These are phyloP conservation scores for Ceratobasidium sp. DNA, from an alignment of 1,284 basidiomycete species.

Conservation along the genomic window DNA sequence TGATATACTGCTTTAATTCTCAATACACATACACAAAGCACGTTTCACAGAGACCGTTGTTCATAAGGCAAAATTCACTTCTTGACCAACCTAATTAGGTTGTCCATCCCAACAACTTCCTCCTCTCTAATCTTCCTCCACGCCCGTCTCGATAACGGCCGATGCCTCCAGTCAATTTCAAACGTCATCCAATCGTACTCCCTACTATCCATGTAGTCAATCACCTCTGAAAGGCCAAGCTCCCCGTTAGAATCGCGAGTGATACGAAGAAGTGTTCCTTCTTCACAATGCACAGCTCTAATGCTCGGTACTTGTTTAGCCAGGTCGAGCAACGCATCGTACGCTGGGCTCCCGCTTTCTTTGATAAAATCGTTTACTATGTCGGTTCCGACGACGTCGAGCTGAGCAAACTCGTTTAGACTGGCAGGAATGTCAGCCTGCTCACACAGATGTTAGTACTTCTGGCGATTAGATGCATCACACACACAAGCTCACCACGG, in stretches of 20 bases:
- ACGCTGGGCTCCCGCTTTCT: neutral
- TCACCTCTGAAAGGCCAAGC: neutral
- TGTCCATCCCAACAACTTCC: neutral
- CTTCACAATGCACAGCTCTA: neutral
- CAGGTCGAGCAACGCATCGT: neutral
- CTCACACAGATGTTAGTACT: neutral
- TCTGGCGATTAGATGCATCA: neutral
- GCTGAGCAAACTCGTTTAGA: slow-evolving; percentile 8
- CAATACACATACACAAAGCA: too few relatives aligned
- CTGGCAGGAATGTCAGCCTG: slow-evolving; percentile 17
- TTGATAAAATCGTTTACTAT: slow-evolving; percentile 3
- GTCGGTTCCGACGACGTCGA: slow-evolving; percentile 5
- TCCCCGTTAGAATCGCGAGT: neutral
- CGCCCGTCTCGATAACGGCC: slow-evolving; percentile 9
- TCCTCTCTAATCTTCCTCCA: neutral
- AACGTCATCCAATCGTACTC: slow-evolving; percentile 26
- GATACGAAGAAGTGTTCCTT: neutral
- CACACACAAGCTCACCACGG: neutral
- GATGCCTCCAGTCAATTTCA: slow-evolving; percentile 23
- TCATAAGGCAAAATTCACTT: neutral
- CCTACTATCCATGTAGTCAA: slow-evolving; percentile 4
- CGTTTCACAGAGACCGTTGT: neutral
- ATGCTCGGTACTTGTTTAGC: slow-evolving; percentile 8
- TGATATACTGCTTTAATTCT: too few relatives aligned
- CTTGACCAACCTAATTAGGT: neutral